phyloP scores from a whole-genome alignment of 73 alveolate species.

The Uronychia setigera region DNA sequence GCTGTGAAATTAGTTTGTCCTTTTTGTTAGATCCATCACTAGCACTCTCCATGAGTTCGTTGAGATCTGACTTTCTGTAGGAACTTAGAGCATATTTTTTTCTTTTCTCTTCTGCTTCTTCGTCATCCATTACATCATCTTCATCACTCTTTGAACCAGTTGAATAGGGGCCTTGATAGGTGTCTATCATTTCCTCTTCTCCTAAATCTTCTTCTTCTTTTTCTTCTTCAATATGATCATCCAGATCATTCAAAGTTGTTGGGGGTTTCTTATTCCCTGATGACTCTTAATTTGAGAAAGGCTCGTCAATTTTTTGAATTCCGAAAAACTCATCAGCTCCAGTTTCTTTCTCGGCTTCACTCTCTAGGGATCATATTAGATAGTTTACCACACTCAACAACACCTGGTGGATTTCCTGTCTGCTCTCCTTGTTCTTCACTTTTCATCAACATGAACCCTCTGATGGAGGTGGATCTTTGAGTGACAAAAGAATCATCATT shows the following conservation, averaged over 20 bases:
- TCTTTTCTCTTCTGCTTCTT: conserved; percentile 13
- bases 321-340: not conserved
- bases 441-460: not conserved
- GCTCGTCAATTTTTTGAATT: not conserved
- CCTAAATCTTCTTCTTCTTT: not conserved
- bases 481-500: conserved; percentile 21
- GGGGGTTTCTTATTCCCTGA: not conserved
- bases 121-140: conserved; percentile 7
- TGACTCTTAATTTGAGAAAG: not conserved
- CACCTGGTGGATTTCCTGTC: not conserved
- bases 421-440: not conserved
- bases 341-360: not conserved
- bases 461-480: not conserved
- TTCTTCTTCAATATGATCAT: not conserved
- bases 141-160: not conserved
- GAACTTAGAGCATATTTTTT: not conserved
- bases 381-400: not conserved
- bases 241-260: no score
- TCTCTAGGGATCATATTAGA: not conserved
- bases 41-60: conserved; percentile 8
- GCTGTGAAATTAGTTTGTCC: not conserved
- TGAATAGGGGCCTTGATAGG: not conserved
- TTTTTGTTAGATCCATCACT: conserved; percentile 21
- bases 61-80: conserved; percentile 13
- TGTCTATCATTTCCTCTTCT: not conserved